Conservation (phyloP, 2,329 filamentous ascomycete species). For the Piedraia hortae region DNA sequence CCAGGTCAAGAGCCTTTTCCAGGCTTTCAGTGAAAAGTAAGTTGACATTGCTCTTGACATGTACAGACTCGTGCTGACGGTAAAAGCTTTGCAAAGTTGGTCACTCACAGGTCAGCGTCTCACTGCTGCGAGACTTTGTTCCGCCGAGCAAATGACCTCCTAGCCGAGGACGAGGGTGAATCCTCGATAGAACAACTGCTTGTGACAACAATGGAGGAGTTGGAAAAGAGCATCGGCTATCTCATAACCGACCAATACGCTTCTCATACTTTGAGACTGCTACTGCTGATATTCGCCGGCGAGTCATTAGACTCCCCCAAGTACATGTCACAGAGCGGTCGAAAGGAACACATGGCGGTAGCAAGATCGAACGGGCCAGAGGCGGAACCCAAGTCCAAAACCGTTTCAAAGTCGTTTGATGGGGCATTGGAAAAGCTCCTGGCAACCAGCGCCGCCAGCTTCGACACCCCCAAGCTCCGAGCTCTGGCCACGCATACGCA, state of each 20-base stretch:
- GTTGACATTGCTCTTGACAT: constrained; percentile 6
- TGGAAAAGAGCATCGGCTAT: constrained; percentile 61
- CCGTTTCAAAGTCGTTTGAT: constrained; percentile 53
- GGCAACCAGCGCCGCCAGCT: constrained; percentile 39
- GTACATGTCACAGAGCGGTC: constrained; percentile 66
- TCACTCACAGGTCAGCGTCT: constrained; percentile 87
- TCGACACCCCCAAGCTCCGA: constrained; percentile 57
- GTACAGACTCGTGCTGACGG: constrained; percentile 1
- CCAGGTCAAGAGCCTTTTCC: constrained; percentile 71
- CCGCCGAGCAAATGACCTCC: constrained; percentile 48
- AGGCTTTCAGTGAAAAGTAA: constrained; percentile 53
- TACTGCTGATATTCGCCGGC: constrained; percentile 65
- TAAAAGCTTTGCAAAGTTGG: constrained; percentile 46
- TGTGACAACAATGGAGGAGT: constrained; percentile 54
- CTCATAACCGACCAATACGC: constrained; percentile 71
- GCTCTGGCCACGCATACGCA: constrained; percentile 69
- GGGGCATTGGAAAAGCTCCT: constrained; percentile 61
- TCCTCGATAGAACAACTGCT: constrained; percentile 63
- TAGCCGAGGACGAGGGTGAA: constrained; percentile 40
- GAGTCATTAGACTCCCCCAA: constrained; percentile 46
- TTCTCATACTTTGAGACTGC: constrained; percentile 66
- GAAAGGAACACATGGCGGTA: constrained; percentile 58
- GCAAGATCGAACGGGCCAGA: constrained; percentile 24
- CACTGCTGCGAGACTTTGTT: constrained; percentile 94
- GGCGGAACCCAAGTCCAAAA: constrained; percentile 9